Conservation (phyloP, 1,284 basidiomycete species). For the Macrocystidia cucumis region DNA sequence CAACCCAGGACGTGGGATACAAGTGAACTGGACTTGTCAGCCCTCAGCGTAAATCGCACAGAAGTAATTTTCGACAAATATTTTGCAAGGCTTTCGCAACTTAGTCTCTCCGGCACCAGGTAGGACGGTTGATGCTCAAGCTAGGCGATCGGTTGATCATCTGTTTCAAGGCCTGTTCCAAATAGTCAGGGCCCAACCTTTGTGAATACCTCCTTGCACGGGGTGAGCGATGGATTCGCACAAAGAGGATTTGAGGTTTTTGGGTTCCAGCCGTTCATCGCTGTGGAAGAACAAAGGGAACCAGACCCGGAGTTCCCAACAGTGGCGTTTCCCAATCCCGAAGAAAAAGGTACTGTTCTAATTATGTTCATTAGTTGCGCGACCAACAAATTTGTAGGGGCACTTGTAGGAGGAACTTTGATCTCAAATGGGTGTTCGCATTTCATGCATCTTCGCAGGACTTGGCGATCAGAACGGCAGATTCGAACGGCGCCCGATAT, state of each 20-base stretch:
- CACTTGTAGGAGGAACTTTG: conserved; percentile 36
- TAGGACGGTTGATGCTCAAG: too few species aligned
- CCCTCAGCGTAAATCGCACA: conserved; percentile 49
- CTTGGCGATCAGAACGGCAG: conserved; percentile 57
- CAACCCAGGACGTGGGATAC: conserved; percentile 44
- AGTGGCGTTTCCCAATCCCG: conserved; percentile 79
- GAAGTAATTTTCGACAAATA: conserved; percentile 54
- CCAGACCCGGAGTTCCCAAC: conserved; percentile 83
- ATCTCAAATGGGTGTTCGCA: background rate
- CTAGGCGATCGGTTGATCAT: too few species aligned
- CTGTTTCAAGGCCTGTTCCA: too few species aligned
- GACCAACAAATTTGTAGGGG: conserved; percentile 38
- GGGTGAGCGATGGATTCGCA: conserved; percentile 66
- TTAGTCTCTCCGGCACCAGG: conserved; percentile 36
- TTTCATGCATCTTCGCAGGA: conserved; percentile 37
- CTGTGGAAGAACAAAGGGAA: conserved; percentile 54
- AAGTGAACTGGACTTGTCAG: conserved; percentile 25
- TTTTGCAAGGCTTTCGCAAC: conserved; percentile 35
- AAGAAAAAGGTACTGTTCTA: conserved; percentile 61
- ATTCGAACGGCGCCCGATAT: conserved; percentile 41
- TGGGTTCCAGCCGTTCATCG: conserved; percentile 49
- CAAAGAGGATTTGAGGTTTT: conserved; percentile 47
- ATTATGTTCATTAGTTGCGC: background rate
- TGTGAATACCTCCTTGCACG: conserved; percentile 85
- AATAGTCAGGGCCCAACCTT: too few species aligned